These are phyloP conservation scores for Lactarius sanguifluus DNA, from an alignment of 768 basidiomycete genomes.

Conservation along the genomic window DNA sequence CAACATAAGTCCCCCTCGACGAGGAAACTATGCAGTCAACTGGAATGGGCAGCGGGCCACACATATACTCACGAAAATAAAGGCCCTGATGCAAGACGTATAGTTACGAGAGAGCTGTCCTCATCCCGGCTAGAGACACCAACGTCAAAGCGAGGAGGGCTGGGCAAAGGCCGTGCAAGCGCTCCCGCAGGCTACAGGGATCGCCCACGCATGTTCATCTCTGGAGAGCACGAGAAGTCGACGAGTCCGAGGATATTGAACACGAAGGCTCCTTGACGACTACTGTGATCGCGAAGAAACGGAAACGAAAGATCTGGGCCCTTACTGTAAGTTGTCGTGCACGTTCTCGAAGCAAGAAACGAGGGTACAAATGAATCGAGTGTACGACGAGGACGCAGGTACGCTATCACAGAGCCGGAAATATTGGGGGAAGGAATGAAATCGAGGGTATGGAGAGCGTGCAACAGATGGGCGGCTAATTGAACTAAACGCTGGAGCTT, in stretches of 20 bases:
- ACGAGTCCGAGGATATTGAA: constrained; percentile 1
- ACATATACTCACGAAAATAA: not conserved
- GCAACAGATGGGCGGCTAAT: constrained; percentile 5
- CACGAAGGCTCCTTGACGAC: constrained; percentile 1
- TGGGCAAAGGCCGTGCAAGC: not conserved
- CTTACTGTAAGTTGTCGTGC: constrained; percentile 4
- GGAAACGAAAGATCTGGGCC: constrained; percentile 10
- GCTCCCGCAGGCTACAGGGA: not conserved
- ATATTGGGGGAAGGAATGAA: constrained; percentile 10
- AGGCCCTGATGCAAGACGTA: constrained; percentile 6
- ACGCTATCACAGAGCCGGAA: constrained; percentile 8
- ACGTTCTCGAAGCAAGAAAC: constrained; percentile 19
- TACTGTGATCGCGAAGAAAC: not conserved
- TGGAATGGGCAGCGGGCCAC: not conserved
- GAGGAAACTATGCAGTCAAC: not conserved
- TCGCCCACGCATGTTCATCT: constrained; percentile 1
- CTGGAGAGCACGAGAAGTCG: constrained; percentile 6
- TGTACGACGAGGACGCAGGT: not conserved
- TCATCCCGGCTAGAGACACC: constrained; percentile 1
- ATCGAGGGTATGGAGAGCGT: constrained; percentile 21
- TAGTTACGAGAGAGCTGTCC: constrained; percentile 13
- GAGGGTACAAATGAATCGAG: constrained; percentile 12
- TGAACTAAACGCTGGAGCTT: constrained; percentile 5
- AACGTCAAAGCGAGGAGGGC: constrained; percentile 10
- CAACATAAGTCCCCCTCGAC: not conserved